A percentile compares a stretch with the other conserved stretches of the same genome.
Conservation (phyloP, 768 basidiomycete genomes). For the Cubamyces lactineus region DNA sequence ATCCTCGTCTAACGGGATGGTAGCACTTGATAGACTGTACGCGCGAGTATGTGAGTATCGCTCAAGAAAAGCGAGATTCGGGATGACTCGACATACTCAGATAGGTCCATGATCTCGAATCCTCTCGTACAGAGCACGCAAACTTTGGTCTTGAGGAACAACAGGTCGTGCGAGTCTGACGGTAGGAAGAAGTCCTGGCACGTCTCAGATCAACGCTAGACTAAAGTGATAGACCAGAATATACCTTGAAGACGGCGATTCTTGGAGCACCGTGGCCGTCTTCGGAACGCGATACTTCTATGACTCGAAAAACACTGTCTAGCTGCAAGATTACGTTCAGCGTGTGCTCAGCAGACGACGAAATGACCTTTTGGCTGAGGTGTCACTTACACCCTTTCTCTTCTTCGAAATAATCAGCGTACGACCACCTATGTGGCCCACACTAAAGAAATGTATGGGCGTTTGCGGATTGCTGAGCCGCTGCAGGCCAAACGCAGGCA, state of each 20-base stretch:
- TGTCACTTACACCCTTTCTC: slow-evolving; percentile 8
- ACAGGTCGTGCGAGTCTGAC: slow-evolving; percentile 69
- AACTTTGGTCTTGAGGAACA: slow-evolving; percentile 21
- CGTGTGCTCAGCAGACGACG: not conserved
- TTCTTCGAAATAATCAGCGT: slow-evolving; percentile 52
- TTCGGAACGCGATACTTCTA: slow-evolving; percentile 80
- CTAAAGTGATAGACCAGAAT: not conserved
- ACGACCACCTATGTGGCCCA: slow-evolving; percentile 48
- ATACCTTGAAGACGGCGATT: slow-evolving; percentile 27
- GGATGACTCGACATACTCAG: slow-evolving; percentile 3
- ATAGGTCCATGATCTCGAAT: slow-evolving; percentile 22
- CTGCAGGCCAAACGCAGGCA: slow-evolving; percentile 43
- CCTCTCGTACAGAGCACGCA: slow-evolving; percentile 16
- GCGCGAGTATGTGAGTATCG: not conserved
- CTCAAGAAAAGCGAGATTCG: not conserved
- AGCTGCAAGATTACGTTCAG: slow-evolving; percentile 41
- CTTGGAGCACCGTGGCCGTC: slow-evolving; percentile 90
- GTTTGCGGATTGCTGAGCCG: slow-evolving; percentile 43
- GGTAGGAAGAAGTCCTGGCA: slow-evolving; percentile 84
- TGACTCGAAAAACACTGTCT: slow-evolving; percentile 89
- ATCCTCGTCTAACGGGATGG: slow-evolving; percentile 48
- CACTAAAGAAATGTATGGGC: slow-evolving; percentile 53
- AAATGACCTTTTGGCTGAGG: too few species aligned
- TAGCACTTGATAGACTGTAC: slow-evolving; percentile 42
- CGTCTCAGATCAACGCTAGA: not conserved